A percentile compares a stretch with the other conserved stretches of the same genome.
Evolutionary conservation across 2,329 filamentous ascomycete species (phyloP).

Genomic region (Ophiosphaerella narmari): DNA sequence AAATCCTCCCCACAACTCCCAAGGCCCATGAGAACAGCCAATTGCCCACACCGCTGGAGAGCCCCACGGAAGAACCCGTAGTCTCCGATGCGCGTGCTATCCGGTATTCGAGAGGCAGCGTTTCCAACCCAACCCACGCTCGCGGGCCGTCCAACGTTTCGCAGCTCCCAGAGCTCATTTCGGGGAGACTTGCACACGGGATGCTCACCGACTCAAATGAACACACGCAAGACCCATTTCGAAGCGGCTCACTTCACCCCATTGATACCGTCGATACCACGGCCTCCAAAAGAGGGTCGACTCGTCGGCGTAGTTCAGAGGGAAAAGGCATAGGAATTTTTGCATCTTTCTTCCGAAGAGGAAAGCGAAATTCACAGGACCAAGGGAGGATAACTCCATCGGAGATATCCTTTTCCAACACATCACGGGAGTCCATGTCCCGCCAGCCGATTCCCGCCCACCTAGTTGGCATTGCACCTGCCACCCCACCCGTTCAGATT

Average conservation of each 20-base stretch:
- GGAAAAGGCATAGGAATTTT: conserved; percentile 42
- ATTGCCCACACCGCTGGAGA: conserved; percentile 46
- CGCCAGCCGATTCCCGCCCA: conserved; percentile 58
- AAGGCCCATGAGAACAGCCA: conserved; percentile 28
- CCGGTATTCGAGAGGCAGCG: conserved; percentile 54
- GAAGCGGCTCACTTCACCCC: conserved; percentile 40
- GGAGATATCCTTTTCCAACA: conserved; percentile 79
- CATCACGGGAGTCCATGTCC: conserved; percentile 84
- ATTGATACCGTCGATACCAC: conserved; percentile 39
- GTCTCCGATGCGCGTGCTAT: conserved; percentile 56
- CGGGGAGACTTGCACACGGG: conserved; percentile 45
- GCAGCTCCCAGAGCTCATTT: conserved; percentile 55
- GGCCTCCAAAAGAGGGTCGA: conserved; percentile 31
- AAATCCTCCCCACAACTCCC: conserved; percentile 24
- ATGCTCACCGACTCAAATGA: conserved; percentile 51
- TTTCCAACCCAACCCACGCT: conserved; percentile 52
- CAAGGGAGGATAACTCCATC: conserved; percentile 63
- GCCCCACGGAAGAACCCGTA: conserved; percentile 52
- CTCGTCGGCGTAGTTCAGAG: conserved; percentile 41
- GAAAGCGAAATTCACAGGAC: conserved; percentile 56
- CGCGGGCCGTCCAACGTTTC: conserved; percentile 58
- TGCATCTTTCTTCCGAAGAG: conserved; percentile 69
- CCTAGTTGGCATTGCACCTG: conserved; percentile 47
- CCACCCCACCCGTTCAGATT: conserved; percentile 43
- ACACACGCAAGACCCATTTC: conserved; percentile 31